Percentiles rank a stretch among this genome's conserved stretches.
Evolutionary conservation across 164 flowering plant genomes (phyloP).

Genomic region (Dillenia turbinata): DNA sequence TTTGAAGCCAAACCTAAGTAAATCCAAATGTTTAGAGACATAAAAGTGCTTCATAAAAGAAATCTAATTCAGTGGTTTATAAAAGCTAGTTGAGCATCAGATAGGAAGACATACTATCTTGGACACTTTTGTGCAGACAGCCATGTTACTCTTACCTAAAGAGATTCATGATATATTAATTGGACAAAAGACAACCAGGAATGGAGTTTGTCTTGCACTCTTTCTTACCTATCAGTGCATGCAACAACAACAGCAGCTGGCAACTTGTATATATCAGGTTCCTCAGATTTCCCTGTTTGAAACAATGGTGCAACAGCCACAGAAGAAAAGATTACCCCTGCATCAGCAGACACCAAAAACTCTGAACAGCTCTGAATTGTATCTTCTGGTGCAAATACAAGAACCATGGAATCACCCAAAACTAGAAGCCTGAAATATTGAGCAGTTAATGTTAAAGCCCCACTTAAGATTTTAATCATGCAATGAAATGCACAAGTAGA

Average conservation of each 20-base stretch:
- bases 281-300: slow-evolving; percentile 26
- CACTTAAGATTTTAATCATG: too few species aligned
- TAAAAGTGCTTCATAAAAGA: too few species aligned
- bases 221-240: slow-evolving; percentile 41
- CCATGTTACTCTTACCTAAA: too few species aligned
- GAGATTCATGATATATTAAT: not conserved
- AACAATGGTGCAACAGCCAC: slow-evolving; percentile 42
- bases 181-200: not conserved
- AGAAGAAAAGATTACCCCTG: slow-evolving; percentile 41
- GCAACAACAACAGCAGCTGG: slow-evolving; percentile 42
- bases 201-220: not conserved
- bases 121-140: too few species aligned
- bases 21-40: too few species aligned
- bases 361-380: slow-evolving; percentile 28
- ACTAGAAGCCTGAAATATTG: slow-evolving; percentile 34
- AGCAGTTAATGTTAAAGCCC: too few species aligned
- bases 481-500: too few species aligned
- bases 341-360: slow-evolving; percentile 31
- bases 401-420: slow-evolving; percentile 37
- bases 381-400: slow-evolving; percentile 46
- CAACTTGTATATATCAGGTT: slow-evolving; percentile 27
- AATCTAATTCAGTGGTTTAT: too few species aligned
- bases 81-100: too few species aligned
- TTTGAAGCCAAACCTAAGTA: too few species aligned
- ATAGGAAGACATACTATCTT: too few species aligned